phyloP scores from a whole-genome alignment of 1,284 basidiomycete species.

The Heterobasidion irregulare region DNA sequence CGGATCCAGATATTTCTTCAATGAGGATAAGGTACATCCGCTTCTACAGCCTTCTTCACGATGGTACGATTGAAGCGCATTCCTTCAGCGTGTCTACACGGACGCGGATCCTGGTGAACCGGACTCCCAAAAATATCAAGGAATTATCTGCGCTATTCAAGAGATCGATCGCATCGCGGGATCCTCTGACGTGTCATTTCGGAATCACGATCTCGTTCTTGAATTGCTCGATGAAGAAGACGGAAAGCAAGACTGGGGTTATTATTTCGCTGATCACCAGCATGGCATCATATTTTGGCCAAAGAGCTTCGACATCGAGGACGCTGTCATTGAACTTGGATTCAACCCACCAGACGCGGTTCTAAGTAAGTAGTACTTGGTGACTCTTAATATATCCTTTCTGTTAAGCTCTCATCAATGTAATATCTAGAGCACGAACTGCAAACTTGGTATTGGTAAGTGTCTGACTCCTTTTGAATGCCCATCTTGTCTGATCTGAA shows the following conservation, averaged over 20 bases:
- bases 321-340: neutral
- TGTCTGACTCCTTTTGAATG: neutral
- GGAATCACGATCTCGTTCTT: neutral
- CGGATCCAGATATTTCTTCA: neutral
- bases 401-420: neutral
- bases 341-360: neutral
- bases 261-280: constrained; percentile 3
- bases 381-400: neutral
- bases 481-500: neutral
- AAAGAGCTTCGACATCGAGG: neutral
- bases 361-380: neutral
- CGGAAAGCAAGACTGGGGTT: neutral
- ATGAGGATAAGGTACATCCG: neutral
- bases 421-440: neutral
- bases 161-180: neutral
- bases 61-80: neutral
- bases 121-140: neutral
- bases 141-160: neutral
- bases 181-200: neutral
- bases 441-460: neutral
- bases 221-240: neutral
- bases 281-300: neutral
- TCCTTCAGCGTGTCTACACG: neutral
- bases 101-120: neutral
- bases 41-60: neutral